Evolutionary conservation across 1,284 basidiomycete species (phyloP).

Genomic region (Fomitopsis pinicola): DNA sequence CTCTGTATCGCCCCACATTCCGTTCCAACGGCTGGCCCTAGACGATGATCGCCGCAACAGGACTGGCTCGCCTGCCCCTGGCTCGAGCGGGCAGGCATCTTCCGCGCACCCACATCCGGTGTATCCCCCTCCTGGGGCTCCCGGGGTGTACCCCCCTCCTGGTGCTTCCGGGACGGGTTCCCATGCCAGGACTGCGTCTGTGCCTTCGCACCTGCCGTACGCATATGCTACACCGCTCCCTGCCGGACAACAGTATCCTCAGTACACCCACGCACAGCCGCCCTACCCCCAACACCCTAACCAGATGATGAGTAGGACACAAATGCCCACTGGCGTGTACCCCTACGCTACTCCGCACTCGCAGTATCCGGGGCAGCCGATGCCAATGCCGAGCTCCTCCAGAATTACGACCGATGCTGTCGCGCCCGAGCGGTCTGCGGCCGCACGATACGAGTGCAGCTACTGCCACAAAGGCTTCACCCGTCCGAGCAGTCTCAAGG

Average conservation of each 20-base stretch:
- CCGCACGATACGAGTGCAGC: slow-evolving; percentile 66
- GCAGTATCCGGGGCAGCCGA: slow-evolving; percentile 12
- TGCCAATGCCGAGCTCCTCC: slow-evolving; percentile 12
- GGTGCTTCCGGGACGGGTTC: slow-evolving; percentile 6
- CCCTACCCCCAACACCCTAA: slow-evolving; percentile 18
- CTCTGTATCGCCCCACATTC: slow-evolving; percentile 22
- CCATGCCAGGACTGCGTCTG: slow-evolving; percentile 17
- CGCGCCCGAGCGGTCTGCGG: slow-evolving; percentile 22
- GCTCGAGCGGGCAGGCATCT: background rate
- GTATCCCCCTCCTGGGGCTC: background rate
- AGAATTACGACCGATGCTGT: slow-evolving; percentile 15
- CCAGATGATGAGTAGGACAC: slow-evolving; percentile 14
- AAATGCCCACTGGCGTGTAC: slow-evolving; percentile 24
- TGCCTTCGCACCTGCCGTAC: slow-evolving; percentile 14
- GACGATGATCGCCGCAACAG: slow-evolving; percentile 20
- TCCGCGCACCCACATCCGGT: slow-evolving; percentile 1
- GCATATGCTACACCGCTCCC: slow-evolving; percentile 6
- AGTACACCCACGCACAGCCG: slow-evolving; percentile 15
- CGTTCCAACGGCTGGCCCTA: slow-evolving; percentile 17
- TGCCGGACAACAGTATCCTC: slow-evolving; percentile 1
- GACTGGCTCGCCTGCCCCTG: slow-evolving; percentile 10
- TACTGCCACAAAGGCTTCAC: slow-evolving; percentile 81
- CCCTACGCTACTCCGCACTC: slow-evolving; percentile 26
- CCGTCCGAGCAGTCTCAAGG: slow-evolving; percentile 78
- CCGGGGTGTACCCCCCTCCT: background rate